Evolutionary conservation across 257 asterid genomes (phyloP).

Genomic region (Voacanga thouarsii): DNA sequence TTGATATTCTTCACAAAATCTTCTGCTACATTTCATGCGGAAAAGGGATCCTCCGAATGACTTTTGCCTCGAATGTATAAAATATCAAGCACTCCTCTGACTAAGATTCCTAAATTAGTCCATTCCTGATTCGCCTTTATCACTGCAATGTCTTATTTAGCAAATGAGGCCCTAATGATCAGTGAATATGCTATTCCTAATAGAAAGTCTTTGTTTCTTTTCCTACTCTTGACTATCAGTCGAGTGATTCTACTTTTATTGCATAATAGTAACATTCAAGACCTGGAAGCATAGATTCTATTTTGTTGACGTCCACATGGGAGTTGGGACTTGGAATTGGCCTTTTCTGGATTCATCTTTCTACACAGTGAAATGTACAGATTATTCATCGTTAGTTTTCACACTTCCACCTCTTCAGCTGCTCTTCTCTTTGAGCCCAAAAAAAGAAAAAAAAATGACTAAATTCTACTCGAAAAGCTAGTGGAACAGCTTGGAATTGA

Average conservation of each 20-base stretch:
- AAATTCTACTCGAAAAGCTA: no score
- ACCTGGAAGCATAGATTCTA: slow-evolving; percentile 3
- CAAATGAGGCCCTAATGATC: neutral
- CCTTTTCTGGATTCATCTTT: neutral
- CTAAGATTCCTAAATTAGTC: slow-evolving; percentile 2
- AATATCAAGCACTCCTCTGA: neutral
- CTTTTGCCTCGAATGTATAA: neutral
- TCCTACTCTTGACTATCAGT: neutral
- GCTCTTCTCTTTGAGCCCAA: neutral
- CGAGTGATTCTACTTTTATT: neutral
- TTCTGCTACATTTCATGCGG: neutral
- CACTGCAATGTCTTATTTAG: neutral
- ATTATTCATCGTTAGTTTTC: neutral
- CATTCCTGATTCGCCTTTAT: neutral
- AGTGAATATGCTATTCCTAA: neutral
- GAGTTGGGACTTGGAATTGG: neutral
- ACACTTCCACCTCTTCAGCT: neutral
- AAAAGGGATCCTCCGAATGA: neutral
- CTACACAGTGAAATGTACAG: neutral
- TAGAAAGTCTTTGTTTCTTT: neutral
- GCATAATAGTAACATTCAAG: slow-evolving; percentile 3
- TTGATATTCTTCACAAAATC: neutral
- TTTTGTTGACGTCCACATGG: neutral
- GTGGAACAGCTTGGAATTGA: neutral
- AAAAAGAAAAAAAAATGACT: no score